Base-by-base conservation (phyloP, 78 protist genomes). In the Chrysochromulina parva region DNA sequence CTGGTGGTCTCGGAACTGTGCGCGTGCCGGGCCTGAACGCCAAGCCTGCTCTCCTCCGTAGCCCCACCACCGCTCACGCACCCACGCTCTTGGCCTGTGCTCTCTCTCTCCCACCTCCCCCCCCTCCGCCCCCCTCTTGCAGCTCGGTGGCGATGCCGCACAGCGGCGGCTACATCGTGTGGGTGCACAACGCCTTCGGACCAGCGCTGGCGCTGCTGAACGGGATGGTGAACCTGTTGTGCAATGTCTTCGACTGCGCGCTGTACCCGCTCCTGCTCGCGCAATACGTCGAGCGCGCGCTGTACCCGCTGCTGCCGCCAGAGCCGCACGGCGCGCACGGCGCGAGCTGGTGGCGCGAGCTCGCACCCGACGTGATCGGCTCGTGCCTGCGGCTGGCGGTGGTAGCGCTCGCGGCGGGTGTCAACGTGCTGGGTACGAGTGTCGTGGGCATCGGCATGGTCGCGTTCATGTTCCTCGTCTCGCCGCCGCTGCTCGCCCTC, bases 241-340 rank as follows among this genome's bases (percentile, higher is more conserved):
- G 82, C 82, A 48, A 38, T 19, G 82, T 74, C 28, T 19, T 74
- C 82, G 82, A 74, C 82, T 74, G 82, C 55, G 9, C 82, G 24
- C 53, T 74, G 57, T 74, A 74, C 82, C 82, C 82, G 3, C 82
- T 74, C 57, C 82, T 74, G 55, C 55, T 74, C 28, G 48, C 57
- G 2, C 24, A 38, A 11, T 74, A 74, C 55, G 28, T 74, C 19
- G 28, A 48, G 48, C 11, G 17, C 13, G 50, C 50, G 78, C 26
- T 69, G 78, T 50, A 5, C 78, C 62, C 62, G 7, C 62, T 58
- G 62, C 62, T 58, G 62, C 62, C 62, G 38, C 38, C 38, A 38
- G 38, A 38, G 38, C 38, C 38, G 38, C 38, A 38, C 38, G 38
- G 38, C 38, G 38, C 38, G 38, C 38, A 38, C 38, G 38, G 26